Evolutionary conservation across 2,329 filamentous ascomycete genomes (phyloP).

Genomic region (Claviceps sorghi): DNA sequence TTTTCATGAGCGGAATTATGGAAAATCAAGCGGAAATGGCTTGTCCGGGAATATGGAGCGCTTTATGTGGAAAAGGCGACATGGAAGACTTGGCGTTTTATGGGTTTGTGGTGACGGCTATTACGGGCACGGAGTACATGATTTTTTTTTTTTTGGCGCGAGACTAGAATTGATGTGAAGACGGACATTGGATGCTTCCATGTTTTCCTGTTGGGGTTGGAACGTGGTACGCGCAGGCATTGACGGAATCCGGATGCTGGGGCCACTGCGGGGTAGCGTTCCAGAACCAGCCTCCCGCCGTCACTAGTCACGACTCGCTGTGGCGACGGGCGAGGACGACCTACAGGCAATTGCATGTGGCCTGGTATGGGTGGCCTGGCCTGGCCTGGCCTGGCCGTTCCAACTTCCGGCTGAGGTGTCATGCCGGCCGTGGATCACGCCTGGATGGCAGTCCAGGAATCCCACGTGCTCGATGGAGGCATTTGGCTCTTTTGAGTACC

Average conservation of each 20-base stretch:
- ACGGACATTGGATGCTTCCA: not conserved
- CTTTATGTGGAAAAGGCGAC: not conserved
- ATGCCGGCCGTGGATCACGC: not conserved
- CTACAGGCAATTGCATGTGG: too few species aligned
- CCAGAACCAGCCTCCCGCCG: too few species aligned
- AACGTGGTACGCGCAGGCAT: too few species aligned
- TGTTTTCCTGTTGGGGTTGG: too few species aligned
- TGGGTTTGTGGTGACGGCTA: not conserved
- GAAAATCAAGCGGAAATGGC: not conserved
- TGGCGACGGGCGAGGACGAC: too few species aligned
- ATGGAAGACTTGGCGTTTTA: not conserved
- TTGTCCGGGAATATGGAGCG: not conserved
- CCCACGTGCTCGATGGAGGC: not conserved
- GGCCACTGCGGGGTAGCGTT: too few species aligned
- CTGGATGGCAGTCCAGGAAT: not conserved
- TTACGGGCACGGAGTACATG: not conserved
- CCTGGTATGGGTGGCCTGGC: too few species aligned
- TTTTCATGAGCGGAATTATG: not conserved
- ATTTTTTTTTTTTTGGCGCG: too few species aligned
- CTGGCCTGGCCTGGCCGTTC: too few species aligned
- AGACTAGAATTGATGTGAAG: not conserved
- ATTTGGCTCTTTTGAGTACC: not conserved
- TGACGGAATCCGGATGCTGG: too few species aligned
- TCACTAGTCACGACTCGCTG: too few species aligned
- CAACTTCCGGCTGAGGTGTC: not conserved